These are phyloP conservation scores for Breviolum minutum DNA, from an alignment of 73 alveolate species.

Conservation along the genomic window DNA sequence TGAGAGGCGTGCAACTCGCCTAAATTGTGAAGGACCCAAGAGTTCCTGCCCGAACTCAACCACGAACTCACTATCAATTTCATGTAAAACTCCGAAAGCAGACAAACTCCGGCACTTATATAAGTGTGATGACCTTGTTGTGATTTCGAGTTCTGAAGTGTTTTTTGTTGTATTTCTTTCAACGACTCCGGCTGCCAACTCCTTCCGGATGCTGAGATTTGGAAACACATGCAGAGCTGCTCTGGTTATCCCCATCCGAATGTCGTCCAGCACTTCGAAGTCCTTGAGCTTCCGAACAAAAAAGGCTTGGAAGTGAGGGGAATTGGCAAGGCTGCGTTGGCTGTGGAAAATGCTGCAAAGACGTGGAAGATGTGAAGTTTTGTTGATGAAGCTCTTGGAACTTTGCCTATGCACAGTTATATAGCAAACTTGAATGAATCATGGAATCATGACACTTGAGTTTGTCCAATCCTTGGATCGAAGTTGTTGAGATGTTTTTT, in stretches of 20 bases:
- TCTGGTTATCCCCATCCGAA: conserved; percentile 76
- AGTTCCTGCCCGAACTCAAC: not conserved
- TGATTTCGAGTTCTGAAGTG: too few species aligned
- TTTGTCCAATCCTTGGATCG: not conserved
- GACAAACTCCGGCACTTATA: too few species aligned
- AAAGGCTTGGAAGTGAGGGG: not conserved
- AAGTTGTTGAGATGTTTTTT: not conserved
- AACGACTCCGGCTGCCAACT: not conserved
- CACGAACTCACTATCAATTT: not conserved
- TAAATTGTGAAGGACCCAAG: not conserved
- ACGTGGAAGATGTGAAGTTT: not conserved
- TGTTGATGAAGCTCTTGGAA: not conserved
- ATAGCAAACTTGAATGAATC: not conserved
- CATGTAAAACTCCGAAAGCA: not conserved
- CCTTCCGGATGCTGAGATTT: not conserved
- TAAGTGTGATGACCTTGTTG: too few species aligned
- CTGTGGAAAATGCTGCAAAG: not conserved
- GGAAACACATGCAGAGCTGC: conserved; percentile 76
- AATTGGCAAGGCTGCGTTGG: not conserved
- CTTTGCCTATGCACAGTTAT: not conserved
- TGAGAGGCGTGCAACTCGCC: conserved; percentile 9
- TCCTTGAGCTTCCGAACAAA: not conserved
- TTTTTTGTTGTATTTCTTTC: too few species aligned
- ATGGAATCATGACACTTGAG: not conserved
- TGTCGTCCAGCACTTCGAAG: conserved; percentile 32